phyloP scores from a whole-genome alignment of 202 grass and related monocot species.

The Carex sylvatica region DNA sequence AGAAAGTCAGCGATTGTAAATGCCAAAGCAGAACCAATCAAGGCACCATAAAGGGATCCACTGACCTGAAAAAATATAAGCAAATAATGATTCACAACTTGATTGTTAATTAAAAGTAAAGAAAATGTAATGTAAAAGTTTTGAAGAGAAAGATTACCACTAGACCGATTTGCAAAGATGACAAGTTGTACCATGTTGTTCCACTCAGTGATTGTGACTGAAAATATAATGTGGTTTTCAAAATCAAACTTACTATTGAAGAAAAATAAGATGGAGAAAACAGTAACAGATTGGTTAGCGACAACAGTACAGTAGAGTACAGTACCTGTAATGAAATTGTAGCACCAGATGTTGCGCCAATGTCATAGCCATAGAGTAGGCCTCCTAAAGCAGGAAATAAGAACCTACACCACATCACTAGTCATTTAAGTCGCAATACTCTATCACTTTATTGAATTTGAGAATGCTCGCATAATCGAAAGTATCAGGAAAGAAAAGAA shows the following conservation, averaged over 20 bases:
- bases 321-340: slow-evolving; percentile 82
- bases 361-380: slow-evolving; percentile 92
- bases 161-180: slow-evolving; percentile 80
- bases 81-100: slow-evolving; percentile 8
- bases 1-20: slow-evolving; percentile 74
- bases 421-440: not conserved
- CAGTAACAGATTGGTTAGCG: not conserved
- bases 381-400: slow-evolving; percentile 90
- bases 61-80: slow-evolving; percentile 57
- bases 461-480: not conserved
- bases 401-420: slow-evolving; percentile 45
- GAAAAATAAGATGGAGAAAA: not conserved
- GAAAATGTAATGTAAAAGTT: not conserved
- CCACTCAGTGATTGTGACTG: slow-evolving; percentile 77
- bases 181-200: slow-evolving; percentile 70
- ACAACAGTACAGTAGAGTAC: no score
- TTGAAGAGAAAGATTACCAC: slow-evolving; percentile 46
- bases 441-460: not conserved
- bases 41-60: slow-evolving; percentile 89
- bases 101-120: not conserved
- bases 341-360: slow-evolving; percentile 91
- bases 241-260: not conserved
- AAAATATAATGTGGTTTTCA: slow-evolving; percentile 27
- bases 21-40: slow-evolving; percentile 68
- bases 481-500: not conserved